Evolutionary conservation across 352 stramenopile genomes (phyloP).

Genomic region (Blastocystis sp.): DNA sequence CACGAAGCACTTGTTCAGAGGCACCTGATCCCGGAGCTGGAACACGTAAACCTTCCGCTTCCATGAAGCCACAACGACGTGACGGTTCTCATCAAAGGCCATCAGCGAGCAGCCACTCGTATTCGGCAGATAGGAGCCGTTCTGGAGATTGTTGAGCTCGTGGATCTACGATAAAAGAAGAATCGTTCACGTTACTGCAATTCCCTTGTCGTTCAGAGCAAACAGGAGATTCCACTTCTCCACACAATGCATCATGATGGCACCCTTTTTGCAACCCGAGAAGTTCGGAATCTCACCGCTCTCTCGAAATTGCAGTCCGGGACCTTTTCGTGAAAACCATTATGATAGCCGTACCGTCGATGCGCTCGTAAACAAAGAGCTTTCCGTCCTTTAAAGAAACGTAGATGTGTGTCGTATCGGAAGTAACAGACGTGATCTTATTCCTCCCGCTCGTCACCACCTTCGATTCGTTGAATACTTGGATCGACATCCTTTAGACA

Average conservation of each 20-base stretch:
- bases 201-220: conserved; percentile 22
- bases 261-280: conserved; percentile 20
- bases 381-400: conserved; percentile 52
- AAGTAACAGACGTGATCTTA: conserved; percentile 15
- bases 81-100: conserved; percentile 12
- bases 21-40: neutral
- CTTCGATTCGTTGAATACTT: conserved; percentile 28
- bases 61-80: neutral
- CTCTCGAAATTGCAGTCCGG: neutral
- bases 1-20: neutral
- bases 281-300: neutral
- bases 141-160: neutral
- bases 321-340: neutral
- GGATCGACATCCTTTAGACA: conserved; percentile 13
- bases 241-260: conserved; percentile 30
- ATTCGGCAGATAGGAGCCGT: neutral
- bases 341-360: neutral
- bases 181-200: neutral
- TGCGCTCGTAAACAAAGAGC: conserved; percentile 13
- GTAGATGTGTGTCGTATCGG: conserved; percentile 5
- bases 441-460: conserved; percentile 25
- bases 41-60: conserved; percentile 12
- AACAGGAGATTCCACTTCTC: conserved; percentile 42
- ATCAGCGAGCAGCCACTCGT: neutral
- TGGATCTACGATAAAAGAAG: neutral